These are phyloP conservation scores for Sedum album DNA, from an alignment of 164 flowering plant genomes.

Conservation along the genomic window DNA sequence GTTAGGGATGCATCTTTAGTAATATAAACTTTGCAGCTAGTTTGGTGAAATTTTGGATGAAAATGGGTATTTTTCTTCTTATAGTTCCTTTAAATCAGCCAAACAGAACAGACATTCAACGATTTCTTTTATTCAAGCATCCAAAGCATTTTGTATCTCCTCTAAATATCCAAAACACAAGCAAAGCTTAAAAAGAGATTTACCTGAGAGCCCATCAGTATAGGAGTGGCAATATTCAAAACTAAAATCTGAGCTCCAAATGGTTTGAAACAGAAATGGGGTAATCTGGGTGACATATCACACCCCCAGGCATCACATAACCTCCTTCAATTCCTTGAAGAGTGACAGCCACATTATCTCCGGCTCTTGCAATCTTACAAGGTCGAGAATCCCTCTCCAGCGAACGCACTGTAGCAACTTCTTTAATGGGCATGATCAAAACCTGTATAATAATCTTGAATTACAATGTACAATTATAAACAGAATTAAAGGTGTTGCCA, in stretches of 20 bases:
- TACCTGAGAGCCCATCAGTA: conserved; percentile 83
- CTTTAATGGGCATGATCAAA: conserved; percentile 78
- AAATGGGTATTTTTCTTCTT: no score
- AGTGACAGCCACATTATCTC: conserved; percentile 70
- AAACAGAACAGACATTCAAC: background rate
- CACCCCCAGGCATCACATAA: conserved; percentile 63
- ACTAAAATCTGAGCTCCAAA: conserved; percentile 78
- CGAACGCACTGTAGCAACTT: conserved; percentile 51
- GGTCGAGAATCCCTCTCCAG: conserved; percentile 57
- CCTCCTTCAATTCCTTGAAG: conserved; percentile 68
- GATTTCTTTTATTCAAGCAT: background rate
- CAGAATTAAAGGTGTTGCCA: background rate
- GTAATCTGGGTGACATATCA: conserved; percentile 87
- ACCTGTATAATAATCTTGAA: conserved; percentile 36
- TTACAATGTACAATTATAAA: background rate
- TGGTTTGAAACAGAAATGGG: conserved; percentile 61
- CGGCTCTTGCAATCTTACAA: conserved; percentile 70
- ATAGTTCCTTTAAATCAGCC: background rate
- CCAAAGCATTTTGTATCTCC: background rate
- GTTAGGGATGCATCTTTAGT: background rate
- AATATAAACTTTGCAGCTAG: background rate
- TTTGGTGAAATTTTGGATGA: background rate
- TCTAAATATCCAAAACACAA: background rate
- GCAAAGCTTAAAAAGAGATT: background rate
- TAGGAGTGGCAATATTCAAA: conserved; percentile 60